Base-by-base conservation (phyloP, 2,329 filamentous ascomycete species). In the Pseudocercospora pini-densiflorae region DNA sequence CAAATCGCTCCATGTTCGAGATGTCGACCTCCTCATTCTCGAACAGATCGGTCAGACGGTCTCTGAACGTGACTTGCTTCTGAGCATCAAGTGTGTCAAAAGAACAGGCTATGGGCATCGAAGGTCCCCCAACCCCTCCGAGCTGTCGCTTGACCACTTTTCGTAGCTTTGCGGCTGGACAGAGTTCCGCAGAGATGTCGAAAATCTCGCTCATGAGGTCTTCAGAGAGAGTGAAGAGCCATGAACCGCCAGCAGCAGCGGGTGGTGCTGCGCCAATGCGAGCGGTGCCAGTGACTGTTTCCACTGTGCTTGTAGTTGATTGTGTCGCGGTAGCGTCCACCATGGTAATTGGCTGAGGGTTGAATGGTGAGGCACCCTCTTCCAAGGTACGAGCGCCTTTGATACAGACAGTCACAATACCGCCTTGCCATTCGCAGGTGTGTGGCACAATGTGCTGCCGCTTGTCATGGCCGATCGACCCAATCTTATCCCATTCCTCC, bases 361-460 rank as follows among this genome's bases (percentile, higher is more conserved):
- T 54, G 16, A 36, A 53, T 5, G 29, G 59, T 14, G 43, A 47
- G 8, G 3, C 45, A 40, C 21, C 47, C 12, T 51, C 45, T 19
- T 23, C 21, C 55, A 58, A 27, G 5, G 29, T 21, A 40, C 31
- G 55, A 27, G n/a, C 31, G 12, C 55, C 55, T 19, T 36, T 12
- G 31, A 58, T 1, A 7, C 55, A 58, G n/a, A 19, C 33, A 1
- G 55, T 40, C 23, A 31, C 33, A 19, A 24, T 43, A 19, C 55
- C 55, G 10, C 55, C 55, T 2, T 21, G 29, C 55, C 55, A 58
- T 58, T 23, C 21, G 23, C 55, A 58, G 27, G 58, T 61, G 43
- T 61, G 58, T 16, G 40, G 58, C 3, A 61, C 24, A n/a, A 47
- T 49, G 40, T 61, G 21, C 40, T 61, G 58, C 14, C 51, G 51